Evolutionary conservation across 129 eudicot species (phyloP).

Genomic region (Kitagawia praeruptora): DNA sequence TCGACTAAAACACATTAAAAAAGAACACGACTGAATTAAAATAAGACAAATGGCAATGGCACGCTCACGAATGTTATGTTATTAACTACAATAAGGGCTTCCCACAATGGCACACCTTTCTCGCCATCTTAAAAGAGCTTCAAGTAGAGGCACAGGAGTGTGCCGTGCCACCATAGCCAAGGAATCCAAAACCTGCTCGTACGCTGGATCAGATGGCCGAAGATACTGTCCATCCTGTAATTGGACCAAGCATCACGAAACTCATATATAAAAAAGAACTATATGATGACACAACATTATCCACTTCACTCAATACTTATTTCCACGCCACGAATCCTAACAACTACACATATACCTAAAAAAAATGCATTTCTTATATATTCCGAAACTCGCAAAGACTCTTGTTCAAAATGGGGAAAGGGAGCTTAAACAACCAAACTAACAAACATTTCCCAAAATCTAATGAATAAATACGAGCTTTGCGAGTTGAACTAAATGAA

Average conservation of each 20-base stretch:
- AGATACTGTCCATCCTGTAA: constrained; percentile 98
- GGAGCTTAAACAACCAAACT: neutral
- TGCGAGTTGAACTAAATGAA: neutral
- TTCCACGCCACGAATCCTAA: neutral
- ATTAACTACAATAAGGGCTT: neutral
- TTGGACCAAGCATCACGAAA: neutral
- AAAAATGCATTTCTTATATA: neutral
- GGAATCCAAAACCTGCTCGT: constrained; percentile 96
- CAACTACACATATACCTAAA: neutral
- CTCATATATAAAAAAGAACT: constrained; percentile 4
- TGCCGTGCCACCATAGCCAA: constrained; percentile 98
- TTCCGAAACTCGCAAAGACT: no score
- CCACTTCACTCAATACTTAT: neutral
- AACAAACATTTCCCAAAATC: neutral
- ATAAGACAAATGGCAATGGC: neutral
- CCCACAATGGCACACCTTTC: constrained; percentile 48
- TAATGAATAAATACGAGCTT: neutral
- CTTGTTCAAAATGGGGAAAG: neutral
- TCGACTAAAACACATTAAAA: neutral
- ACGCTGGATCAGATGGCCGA: constrained; percentile 96
- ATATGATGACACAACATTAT: neutral
- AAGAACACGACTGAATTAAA: neutral
- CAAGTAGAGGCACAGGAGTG: constrained; percentile 93
- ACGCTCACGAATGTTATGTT: neutral
- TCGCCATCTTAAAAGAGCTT: constrained; percentile 97